phyloP scores from a whole-genome alignment of 371 early-diverging fungal species.

The Actinomucor elegans region DNA sequence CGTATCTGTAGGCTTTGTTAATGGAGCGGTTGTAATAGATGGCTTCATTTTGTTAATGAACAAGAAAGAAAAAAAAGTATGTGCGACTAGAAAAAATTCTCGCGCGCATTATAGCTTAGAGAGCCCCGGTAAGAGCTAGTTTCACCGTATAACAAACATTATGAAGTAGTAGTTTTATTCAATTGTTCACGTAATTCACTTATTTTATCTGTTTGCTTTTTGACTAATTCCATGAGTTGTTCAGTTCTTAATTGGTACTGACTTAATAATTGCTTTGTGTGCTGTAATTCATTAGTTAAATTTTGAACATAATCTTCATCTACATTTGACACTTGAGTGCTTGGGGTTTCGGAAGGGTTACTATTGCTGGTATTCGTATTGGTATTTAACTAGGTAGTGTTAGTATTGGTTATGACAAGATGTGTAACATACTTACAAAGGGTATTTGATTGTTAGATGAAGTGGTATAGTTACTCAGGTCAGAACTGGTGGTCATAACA shows the following conservation, averaged over 20 bases:
- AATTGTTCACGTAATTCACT: conserved; percentile 27
- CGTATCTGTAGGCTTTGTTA: too few species aligned
- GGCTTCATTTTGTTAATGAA: too few species aligned
- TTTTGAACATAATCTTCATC: conserved; percentile 24
- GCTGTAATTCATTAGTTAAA: conserved; percentile 18
- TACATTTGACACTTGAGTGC: conserved; percentile 6
- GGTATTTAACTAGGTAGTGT: too few species aligned
- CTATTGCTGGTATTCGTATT: too few species aligned
- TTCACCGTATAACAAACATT: neutral
- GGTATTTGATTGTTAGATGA: conserved; percentile 10
- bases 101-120: too few species aligned
- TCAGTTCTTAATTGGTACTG: conserved; percentile 28
- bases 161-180: neutral
- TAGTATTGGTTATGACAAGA: neutral
- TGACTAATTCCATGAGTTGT: conserved; percentile 25
- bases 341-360: too few species aligned
- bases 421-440: conserved; percentile 5
- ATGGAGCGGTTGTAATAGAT: too few species aligned
- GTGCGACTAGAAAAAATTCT: too few species aligned
- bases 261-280: conserved; percentile 19
- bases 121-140: too few species aligned
- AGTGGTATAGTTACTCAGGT: conserved; percentile 2
- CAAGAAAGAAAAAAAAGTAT: too few species aligned
- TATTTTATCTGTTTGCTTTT: conserved; percentile 27
- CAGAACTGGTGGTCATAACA: neutral